Base-by-base conservation (phyloP, 495 filamentous ascomycete species). In the Hypoxylon trugodes region DNA sequence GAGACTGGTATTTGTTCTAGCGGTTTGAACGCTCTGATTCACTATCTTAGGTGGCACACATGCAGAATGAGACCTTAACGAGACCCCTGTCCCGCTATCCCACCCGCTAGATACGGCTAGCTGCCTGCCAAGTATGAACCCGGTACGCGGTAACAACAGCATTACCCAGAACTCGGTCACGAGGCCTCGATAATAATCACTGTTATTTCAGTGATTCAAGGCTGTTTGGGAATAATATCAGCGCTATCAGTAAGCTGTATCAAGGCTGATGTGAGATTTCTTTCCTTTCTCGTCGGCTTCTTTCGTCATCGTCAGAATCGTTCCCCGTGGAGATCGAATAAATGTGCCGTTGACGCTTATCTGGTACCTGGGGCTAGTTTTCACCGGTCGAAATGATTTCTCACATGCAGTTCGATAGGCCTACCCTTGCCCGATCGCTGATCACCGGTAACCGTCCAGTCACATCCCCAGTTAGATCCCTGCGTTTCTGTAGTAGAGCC, bases 181-280 rank as follows among this genome's bases (percentile, higher is more conserved):
- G 33, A 38, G 13, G 12, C 25, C 36, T 18, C 13, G n/a, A 28
- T 5, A 19, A 22, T 8, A 7, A 26, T 22, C 32, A 12, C 12
- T 37, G 10, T 26, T 18, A n/a, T 38, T 38, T 52, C n/a, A 25
- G 8, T n/a, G 30, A 22, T 19, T 22, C 25, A 30, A 30, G 43
- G 16, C 10, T 50, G 36, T 48, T 47, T 28, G 18, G 30, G 13
- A n/a, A n/a, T 35, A 22, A 6, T 22, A 48, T 32, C 30, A 35
- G 19, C 46, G 4, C 28, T 50, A 36, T 43, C 35, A 16, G 25
- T 48, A 46, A 28, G 24, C 28, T 2, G 35, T 9, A 47, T 7
- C 4, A 46, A 26, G 12, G 61, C 53, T 65, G 61, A 54, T 52
- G 47, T 58, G 16, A 65, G 48, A 65, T 32, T 38, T 7, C 28